Base-by-base conservation (phyloP, 768 basidiomycete genomes). In the Pholiota conissans region DNA sequence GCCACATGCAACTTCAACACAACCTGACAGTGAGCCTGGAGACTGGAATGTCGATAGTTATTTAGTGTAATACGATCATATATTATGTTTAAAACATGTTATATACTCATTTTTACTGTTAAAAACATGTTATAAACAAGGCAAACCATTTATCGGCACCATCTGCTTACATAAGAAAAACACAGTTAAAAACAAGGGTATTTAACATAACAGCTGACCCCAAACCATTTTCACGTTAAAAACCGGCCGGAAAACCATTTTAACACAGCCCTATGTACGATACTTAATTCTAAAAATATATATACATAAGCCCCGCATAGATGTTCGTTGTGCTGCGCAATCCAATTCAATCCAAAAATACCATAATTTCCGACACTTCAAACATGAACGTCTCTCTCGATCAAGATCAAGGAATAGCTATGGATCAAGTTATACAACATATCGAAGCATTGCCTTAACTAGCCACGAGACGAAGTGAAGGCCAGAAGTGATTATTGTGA, bases 21-120 rank as follows among this genome's bases (percentile, higher is more conserved):
- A 37, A 14, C 35, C 10, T 9, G 34, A 8, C 3, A 30, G 37
- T 2, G 30, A 37, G 2, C 52, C 52, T 3, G 37, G 52, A 27
- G 37, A 37, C 3, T 53, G 52, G 52, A 40, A 26, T 6, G 22
- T 53, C 6, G 35, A 53, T 10, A 53, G 52, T 34, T 53, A 6
- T 52, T 13, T 20, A n/a, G n/a, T n/a, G n/a, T n/a, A n/a, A n/a
- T 58, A 10, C 18, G 26, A 26, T 45, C 46, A 24, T 46, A 18
- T 32, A 58, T 35, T 37, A 20, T 52, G 32, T 50, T 55, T 49
- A n/a, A 35, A 52, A 60, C 47, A 57, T 42, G 59, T 55, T 55
- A 55, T 46, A 51, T 51, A 56, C 16, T 39, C 5, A 45, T 29
- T 16, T 46, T 46, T 37, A 10, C 26, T 49, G 47, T 39, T 50